phyloP scores from a whole-genome alignment of 2,329 filamentous ascomycete species.

The Pseudogymnoascus sp. region DNA sequence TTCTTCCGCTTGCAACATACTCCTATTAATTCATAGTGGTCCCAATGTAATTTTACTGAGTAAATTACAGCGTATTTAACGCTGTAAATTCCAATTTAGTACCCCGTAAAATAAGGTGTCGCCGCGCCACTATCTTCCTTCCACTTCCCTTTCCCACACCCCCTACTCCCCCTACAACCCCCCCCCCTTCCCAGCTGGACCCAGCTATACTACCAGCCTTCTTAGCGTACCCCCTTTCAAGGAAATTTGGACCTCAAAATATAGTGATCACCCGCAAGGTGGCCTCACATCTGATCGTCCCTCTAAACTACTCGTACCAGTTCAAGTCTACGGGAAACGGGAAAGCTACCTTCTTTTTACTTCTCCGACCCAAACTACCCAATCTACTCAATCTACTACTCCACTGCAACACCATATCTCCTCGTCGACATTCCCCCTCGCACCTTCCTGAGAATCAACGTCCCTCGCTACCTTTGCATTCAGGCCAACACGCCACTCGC shows the following conservation, averaged over 20 bases:
- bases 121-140: not conserved
- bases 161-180: not conserved
- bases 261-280: conserved; percentile 11
- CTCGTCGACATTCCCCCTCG: not conserved
- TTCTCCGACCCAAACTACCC: not conserved
- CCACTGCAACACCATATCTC: conserved; percentile 4
- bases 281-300: conserved; percentile 5
- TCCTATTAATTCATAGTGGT: not conserved
- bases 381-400: not conserved
- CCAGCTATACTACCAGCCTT: not conserved
- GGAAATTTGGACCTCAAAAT: conserved; percentile 24
- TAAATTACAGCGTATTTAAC: not conserved
- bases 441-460: not conserved
- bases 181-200: not conserved
- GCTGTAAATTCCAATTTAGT: not conserved
- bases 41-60: not conserved
- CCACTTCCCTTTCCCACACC: not conserved
- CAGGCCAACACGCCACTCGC: not conserved
- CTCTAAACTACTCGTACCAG: conserved; percentile 1
- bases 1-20: not conserved
- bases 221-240: conserved; percentile 5
- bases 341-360: conserved; percentile 1
- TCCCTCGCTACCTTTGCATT: not conserved
- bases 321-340: not conserved
- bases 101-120: not conserved